Percentiles rank a stretch among this genome's conserved stretches.
These are phyloP conservation scores for Pseudocercospora ulei DNA, from an alignment of 2,329 filamentous ascomycete species.

Conservation along the genomic window DNA sequence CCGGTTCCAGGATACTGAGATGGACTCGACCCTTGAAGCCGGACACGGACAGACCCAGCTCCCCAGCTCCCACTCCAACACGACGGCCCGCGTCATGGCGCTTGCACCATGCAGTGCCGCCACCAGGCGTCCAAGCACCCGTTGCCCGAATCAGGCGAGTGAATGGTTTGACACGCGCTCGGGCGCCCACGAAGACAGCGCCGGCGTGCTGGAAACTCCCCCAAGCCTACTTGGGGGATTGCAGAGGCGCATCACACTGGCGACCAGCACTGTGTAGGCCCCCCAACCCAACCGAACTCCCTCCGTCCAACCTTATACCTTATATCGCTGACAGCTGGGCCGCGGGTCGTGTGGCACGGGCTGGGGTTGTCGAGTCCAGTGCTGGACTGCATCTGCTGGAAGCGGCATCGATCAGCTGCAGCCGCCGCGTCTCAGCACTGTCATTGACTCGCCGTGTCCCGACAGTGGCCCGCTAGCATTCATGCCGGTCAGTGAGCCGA, in stretches of 20 bases:
- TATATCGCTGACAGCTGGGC: constrained; percentile 19
- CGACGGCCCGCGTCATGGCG: constrained; percentile 19
- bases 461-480: constrained; percentile 1
- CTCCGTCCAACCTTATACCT: constrained; percentile 22
- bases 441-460: constrained; percentile 5
- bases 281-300: constrained; percentile 15
- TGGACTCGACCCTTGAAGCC: constrained; percentile 19
- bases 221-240: constrained; percentile 19
- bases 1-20: constrained; percentile 19
- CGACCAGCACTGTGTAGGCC: too few relatives aligned
- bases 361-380: constrained; percentile 1
- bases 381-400: constrained; percentile 5
- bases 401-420: constrained; percentile 4
- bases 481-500: constrained; percentile 7
- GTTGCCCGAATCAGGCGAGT: constrained; percentile 20
- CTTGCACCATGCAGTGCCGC: constrained; percentile 21
- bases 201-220: constrained; percentile 16
- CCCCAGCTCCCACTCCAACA: constrained; percentile 20
- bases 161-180: constrained; percentile 25
- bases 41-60: constrained; percentile 21
- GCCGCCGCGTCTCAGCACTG: constrained; percentile 9
- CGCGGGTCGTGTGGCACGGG: neutral
- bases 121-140: constrained; percentile 17
- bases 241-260: constrained; percentile 15
- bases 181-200: constrained; percentile 14